These are phyloP conservation scores for Coniella vitis DNA, from an alignment of 2,329 filamentous ascomycete genomes.

Conservation along the genomic window DNA sequence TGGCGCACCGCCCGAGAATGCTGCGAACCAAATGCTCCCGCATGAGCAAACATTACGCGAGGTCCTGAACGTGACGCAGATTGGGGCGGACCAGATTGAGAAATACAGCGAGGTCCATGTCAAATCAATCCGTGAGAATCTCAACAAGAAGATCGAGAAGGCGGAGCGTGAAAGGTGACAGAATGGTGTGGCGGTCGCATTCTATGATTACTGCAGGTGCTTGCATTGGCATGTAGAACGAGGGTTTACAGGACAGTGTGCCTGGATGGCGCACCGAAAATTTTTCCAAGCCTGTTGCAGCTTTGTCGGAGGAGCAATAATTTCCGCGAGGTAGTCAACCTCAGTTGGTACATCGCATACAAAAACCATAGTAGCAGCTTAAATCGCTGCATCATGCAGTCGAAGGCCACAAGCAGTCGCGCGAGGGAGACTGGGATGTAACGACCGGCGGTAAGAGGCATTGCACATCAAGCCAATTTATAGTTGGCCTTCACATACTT, in stretches of 20 bases:
- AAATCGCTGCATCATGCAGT: too few relatives aligned
- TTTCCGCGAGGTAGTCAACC: too few relatives aligned
- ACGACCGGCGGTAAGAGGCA: conserved; percentile 70
- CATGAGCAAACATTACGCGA: conserved; percentile 7
- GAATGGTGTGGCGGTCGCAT: neutral
- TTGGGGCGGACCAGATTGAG: conserved; percentile 6
- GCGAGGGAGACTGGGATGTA: conserved; percentile 38
- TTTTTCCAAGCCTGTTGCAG: too few relatives aligned
- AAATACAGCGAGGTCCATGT: conserved; percentile 12
- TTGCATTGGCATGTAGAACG: too few relatives aligned
- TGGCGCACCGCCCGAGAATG: neutral
- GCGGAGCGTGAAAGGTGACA: neutral
- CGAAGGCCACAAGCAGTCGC: neutral
- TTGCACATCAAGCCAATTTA: conserved; percentile 47
- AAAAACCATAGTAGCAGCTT: too few relatives aligned
- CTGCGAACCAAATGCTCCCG: conserved; percentile 1
- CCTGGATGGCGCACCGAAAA: too few relatives aligned
- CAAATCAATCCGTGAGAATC: conserved; percentile 7
- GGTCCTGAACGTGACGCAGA: conserved; percentile 7
- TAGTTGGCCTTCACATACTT: conserved; percentile 55
- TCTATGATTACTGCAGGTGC: too few relatives aligned
- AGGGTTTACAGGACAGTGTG: too few relatives aligned
- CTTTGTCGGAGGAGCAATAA: too few relatives aligned
- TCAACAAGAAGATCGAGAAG: conserved; percentile 10
- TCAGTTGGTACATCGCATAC: too few relatives aligned